phyloP scores from a whole-genome alignment of 495 filamentous ascomycete genomes.

The Lindgomyces ingoldianus region DNA sequence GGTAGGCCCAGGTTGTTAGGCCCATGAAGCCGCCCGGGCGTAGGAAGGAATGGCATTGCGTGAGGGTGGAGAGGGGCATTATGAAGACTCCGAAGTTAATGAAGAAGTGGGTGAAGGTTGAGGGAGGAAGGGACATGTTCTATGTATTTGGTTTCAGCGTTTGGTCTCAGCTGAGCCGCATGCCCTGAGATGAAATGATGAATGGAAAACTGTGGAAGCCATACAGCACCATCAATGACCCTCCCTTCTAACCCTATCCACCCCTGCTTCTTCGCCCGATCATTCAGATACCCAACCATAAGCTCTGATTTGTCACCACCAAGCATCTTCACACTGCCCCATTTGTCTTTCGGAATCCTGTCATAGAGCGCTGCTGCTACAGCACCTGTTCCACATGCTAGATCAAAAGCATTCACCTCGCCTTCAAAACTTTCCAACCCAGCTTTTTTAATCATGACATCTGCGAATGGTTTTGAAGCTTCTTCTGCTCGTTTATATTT shows the following conservation, averaged over 20 bases:
- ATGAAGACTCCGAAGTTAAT: constrained; percentile 27
- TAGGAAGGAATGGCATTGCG: not conserved
- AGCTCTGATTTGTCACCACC: constrained; percentile 10
- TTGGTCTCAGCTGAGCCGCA: not conserved
- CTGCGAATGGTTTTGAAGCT: constrained; percentile 9
- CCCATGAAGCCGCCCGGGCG: constrained; percentile 10
- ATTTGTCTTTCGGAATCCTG: constrained; percentile 1
- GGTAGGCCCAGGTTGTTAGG: constrained; percentile 11
- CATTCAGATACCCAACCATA: constrained; percentile 12
- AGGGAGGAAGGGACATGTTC: constrained; percentile 2
- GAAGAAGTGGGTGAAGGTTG: constrained; percentile 23
- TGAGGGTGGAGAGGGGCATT: not conserved
- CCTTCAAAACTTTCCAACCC: not conserved
- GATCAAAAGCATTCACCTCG: constrained; percentile 11
- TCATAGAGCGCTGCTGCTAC: constrained; percentile 5
- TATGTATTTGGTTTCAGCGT: not conserved
- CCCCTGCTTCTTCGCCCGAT: not conserved
- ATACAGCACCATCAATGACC: constrained; percentile 13
- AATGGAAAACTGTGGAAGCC: not conserved
- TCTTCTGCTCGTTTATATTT: constrained; percentile 14
- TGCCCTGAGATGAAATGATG: not conserved
- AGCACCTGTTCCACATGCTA: constrained; percentile 22
- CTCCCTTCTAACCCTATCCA: constrained; percentile 13
- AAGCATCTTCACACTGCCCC: constrained; percentile 3
- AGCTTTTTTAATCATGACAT: constrained; percentile 1